Percentiles rank a stretch among this genome's conserved stretches.
Evolutionary conservation across 306 rosid species (phyloP).

Genomic region (Pterocarpus macrocarpus): DNA sequence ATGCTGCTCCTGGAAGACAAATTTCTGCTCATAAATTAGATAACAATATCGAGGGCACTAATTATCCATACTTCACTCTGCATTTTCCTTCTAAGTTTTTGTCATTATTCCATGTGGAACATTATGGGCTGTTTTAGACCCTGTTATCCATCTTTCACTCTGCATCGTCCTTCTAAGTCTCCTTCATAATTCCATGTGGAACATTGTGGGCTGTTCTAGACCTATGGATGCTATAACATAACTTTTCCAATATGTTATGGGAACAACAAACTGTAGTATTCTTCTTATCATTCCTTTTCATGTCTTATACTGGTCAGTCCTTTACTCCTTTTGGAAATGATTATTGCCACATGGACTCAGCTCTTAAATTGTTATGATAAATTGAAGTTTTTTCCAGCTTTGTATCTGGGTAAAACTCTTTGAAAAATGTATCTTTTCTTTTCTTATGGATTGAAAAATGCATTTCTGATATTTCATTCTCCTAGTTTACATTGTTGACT

Average conservation of each 20-base stretch:
- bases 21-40: background rate
- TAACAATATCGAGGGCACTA: background rate
- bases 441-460: background rate
- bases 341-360: background rate
- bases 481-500: background rate
- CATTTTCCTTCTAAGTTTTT: constrained; percentile 8
- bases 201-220: too few species aligned
- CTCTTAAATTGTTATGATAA: background rate
- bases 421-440: background rate
- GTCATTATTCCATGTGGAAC: background rate
- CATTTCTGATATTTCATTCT: constrained; percentile 4
- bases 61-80: constrained; percentile 22
- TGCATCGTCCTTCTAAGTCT: too few species aligned
- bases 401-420: background rate
- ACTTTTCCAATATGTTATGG: too few species aligned
- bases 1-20: background rate
- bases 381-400: background rate
- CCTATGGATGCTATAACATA: too few species aligned
- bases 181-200: too few species aligned
- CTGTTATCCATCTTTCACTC: too few species aligned
- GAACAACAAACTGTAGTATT: background rate
- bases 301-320: background rate
- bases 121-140: background rate
- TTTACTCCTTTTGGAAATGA: constrained; percentile 19
- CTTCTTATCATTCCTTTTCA: background rate